These are phyloP conservation scores for Sporothrix sp. DNA, from an alignment of 2,329 filamentous ascomycete genomes.

Conservation along the genomic window DNA sequence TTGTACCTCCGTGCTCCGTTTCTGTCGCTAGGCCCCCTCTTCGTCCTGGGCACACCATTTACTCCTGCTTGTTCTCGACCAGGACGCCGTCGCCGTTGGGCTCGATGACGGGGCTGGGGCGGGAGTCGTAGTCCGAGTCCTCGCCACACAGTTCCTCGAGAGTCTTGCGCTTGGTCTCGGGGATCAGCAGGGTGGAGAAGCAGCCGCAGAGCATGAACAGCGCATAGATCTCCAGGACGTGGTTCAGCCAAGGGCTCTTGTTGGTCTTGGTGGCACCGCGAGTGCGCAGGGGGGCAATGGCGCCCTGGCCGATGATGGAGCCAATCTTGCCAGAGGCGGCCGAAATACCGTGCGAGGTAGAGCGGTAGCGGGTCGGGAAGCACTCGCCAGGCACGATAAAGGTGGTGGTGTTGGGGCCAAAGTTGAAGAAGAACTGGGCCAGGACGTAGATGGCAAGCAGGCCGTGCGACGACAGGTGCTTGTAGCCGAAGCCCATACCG, in stretches of 20 bases:
- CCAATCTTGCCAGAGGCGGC: constrained; percentile 47
- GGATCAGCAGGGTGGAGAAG: constrained; percentile 59
- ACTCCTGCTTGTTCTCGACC: constrained; percentile 13
- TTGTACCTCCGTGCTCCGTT: neutral
- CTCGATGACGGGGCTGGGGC: neutral
- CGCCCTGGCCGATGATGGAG: constrained; percentile 47
- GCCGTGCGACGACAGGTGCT: constrained; percentile 40
- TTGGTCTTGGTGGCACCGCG: constrained; percentile 31
- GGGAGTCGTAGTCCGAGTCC: constrained; percentile 14
- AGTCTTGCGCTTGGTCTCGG: constrained; percentile 65
- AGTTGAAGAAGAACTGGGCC: constrained; percentile 52
- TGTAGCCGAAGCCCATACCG: constrained; percentile 53
- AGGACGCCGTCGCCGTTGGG: constrained; percentile 8
- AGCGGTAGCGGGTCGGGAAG: constrained; percentile 47
- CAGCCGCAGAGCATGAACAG: constrained; percentile 68
- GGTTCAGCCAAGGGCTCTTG: constrained; percentile 58
- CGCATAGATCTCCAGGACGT: constrained; percentile 65
- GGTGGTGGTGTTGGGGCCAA: constrained; percentile 47
- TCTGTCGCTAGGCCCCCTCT: too few relatives aligned
- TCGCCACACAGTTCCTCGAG: constrained; percentile 49
- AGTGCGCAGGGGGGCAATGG: constrained; percentile 45
- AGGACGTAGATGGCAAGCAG: constrained; percentile 47
- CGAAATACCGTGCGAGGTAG: constrained; percentile 48
- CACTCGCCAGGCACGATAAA: constrained; percentile 49
- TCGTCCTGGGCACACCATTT: neutral